These are phyloP conservation scores for Sporothrix curviconia DNA, from an alignment of 2,329 filamentous ascomycete genomes.

Conservation along the genomic window DNA sequence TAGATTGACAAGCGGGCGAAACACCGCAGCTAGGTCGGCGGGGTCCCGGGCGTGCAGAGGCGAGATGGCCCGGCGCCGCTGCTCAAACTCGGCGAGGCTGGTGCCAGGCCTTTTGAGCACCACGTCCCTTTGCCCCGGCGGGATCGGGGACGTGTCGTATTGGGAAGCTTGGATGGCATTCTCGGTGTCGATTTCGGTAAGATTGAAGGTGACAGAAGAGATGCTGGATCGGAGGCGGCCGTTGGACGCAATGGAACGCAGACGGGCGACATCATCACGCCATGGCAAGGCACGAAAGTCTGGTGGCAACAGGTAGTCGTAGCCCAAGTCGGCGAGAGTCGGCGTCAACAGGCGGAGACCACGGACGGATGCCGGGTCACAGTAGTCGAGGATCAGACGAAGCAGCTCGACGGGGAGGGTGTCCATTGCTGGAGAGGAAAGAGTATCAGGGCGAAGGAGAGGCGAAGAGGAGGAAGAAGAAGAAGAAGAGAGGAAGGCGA, in stretches of 20 bases:
- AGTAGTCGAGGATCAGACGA: constrained; percentile 36
- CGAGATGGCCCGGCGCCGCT: constrained; percentile 28
- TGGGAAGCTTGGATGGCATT: constrained; percentile 31
- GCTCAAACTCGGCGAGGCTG: constrained; percentile 29
- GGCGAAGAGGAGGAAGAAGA: neutral
- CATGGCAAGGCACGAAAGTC: constrained; percentile 38
- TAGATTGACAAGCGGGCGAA: constrained; percentile 35
- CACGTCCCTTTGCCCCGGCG: constrained; percentile 33
- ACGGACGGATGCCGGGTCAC: constrained; percentile 33
- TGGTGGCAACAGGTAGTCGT: constrained; percentile 36
- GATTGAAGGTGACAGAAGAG: constrained; percentile 39
- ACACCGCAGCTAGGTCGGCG: constrained; percentile 25
- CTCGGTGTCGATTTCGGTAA: constrained; percentile 37
- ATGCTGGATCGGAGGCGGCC: constrained; percentile 37
- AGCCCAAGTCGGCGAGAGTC: constrained; percentile 35
- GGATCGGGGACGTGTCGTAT: constrained; percentile 32
- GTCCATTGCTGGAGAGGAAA: constrained; percentile 22
- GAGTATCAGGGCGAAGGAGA: neutral
- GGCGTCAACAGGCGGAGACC: constrained; percentile 35
- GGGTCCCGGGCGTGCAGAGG: constrained; percentile 30
- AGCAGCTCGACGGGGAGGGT: constrained; percentile 25
- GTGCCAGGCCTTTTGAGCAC: neutral
- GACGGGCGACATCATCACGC: constrained; percentile 38
- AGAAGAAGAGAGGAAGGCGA: neutral
- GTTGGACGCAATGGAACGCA: constrained; percentile 38